phyloP scores from a whole-genome alignment of 805 yeast species.

The Komagataella pseudopastoris region DNA sequence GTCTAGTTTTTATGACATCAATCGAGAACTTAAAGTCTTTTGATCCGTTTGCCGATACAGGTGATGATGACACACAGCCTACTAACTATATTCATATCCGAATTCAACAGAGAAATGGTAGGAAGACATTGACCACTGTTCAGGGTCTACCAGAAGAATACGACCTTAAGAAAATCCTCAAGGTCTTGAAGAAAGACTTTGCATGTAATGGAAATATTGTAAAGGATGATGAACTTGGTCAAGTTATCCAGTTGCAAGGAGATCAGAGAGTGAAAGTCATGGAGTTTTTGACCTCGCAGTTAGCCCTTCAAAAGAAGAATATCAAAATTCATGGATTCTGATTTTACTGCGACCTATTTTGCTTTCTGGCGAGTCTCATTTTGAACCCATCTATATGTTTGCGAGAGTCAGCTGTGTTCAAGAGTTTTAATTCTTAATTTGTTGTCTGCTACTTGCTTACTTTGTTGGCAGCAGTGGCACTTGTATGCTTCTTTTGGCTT shows the following conservation, averaged over 20 bases:
- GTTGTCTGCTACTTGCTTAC: background rate
- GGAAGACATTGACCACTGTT: conserved; percentile 95
- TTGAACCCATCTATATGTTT: background rate
- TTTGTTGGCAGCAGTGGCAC: background rate
- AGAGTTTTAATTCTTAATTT: background rate
- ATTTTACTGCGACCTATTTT: conserved; percentile 5
- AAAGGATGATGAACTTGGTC: conserved; percentile 92
- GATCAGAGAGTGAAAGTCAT: conserved; percentile 95
- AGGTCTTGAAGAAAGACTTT: conserved; percentile 92
- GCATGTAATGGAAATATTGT: conserved; percentile 98
- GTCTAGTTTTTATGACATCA: conserved; percentile 51
- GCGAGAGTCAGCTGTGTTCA: background rate
- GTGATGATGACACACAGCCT: conserved; percentile 96
- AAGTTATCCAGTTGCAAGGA: conserved; percentile 95
- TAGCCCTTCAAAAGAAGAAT: conserved; percentile 87
- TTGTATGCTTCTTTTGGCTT: background rate
- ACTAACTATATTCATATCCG: conserved; percentile 95
- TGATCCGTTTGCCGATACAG: conserved; percentile 99
- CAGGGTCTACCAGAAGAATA: conserved; percentile 95
- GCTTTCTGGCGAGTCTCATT: background rate
- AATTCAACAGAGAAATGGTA: conserved; percentile 99
- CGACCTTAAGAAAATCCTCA: conserved; percentile 85
- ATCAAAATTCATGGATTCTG: conserved; percentile 97
- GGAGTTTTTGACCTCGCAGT: conserved; percentile 79
- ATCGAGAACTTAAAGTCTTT: conserved; percentile 81